Evolutionary conservation across 2,329 filamentous ascomycete species (phyloP), one percentile per base, ranked within the genome.

Genomic region (Colletotrichum salicis): DNA sequence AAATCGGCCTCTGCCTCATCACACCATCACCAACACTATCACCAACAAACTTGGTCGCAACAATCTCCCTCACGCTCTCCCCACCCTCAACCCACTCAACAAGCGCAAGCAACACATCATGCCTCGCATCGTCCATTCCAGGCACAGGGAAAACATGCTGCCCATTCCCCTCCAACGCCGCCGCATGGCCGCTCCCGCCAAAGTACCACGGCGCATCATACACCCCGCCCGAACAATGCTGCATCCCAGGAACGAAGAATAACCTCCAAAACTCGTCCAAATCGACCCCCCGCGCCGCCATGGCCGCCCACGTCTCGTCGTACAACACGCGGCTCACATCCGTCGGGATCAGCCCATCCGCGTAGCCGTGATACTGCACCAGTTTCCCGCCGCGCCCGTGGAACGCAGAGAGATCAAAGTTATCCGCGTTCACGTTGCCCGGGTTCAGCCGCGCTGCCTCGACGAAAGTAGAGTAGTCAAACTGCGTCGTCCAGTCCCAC

Each of bases 181-280:
- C 76, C 5, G 79, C 76, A n/a, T 63, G 48, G 13, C 48, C 57
- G 33, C 65, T 67, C 4, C 74, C 80, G 0, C 72, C 80, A 52
- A 84, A 78, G 64, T 79, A 77, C 79, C 79, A 83, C 6, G 82
- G 82, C 24, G 81, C 81, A 37, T 78, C 75, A 7, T 76, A 74
- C 2, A 76, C 72, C 11, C 79, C 76, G 33, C 72, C 67, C 33
- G 65, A 71, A 67, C 88, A 90, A 76, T 89, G 87, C 22, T 79
- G 80, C 79, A 88, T 84, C 1, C 87, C 87, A 3, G 86, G 86
- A 4, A 88, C 82, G 5, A 81, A 77, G 76, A 89, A 89, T 73
- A 87, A 80, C 3, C 81, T 76, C 77, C 87, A 90, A 76, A 87
- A 87, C 27, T 86, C 83, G 57, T 72, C 57, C 22, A 70, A 55